phyloP scores from a whole-genome alignment of 305 asterid species.

The Plantago lanceolata region DNA sequence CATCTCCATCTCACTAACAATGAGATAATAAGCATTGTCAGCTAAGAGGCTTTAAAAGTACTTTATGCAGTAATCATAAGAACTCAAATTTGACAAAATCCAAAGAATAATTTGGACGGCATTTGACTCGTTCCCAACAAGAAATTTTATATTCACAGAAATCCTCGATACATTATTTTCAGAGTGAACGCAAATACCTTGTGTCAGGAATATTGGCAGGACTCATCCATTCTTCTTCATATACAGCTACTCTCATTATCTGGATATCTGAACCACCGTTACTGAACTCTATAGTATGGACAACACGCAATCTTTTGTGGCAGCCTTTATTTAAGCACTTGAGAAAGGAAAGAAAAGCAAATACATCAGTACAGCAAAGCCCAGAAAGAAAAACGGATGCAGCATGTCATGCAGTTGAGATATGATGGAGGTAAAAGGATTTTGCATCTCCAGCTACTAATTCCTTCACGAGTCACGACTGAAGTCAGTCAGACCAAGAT shows the following conservation, averaged over 20 bases:
- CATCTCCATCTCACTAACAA: slow-evolving; percentile 56
- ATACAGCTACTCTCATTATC: slow-evolving; percentile 87
- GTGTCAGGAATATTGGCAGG: slow-evolving; percentile 71
- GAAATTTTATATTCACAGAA: too few species aligned
- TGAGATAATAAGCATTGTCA: not conserved
- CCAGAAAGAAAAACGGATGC: not conserved
- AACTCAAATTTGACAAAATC: too few species aligned
- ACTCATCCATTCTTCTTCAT: slow-evolving; percentile 93
- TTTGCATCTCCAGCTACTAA: too few species aligned
- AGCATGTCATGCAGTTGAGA: too few species aligned
- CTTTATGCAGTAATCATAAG: too few species aligned
- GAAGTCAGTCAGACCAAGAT: too few species aligned
- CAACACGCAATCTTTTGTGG: slow-evolving; percentile 90
- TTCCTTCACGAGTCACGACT: too few species aligned
- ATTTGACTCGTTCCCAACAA: too few species aligned
- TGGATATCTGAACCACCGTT: slow-evolving; percentile 90
- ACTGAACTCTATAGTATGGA: slow-evolving; percentile 89
- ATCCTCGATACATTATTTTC: slow-evolving; percentile 6
- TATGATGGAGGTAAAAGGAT: not conserved
- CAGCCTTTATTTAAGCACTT: slow-evolving; percentile 97
- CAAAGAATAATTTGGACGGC: too few species aligned
- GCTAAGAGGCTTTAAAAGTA: too few species aligned
- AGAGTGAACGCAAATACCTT: slow-evolving; percentile 43
- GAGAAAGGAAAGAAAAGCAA: slow-evolving; percentile 12
- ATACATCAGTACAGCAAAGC: not conserved